Conservation (phyloP, 1,139 yeast species). For the Candida smagusa region DNA sequence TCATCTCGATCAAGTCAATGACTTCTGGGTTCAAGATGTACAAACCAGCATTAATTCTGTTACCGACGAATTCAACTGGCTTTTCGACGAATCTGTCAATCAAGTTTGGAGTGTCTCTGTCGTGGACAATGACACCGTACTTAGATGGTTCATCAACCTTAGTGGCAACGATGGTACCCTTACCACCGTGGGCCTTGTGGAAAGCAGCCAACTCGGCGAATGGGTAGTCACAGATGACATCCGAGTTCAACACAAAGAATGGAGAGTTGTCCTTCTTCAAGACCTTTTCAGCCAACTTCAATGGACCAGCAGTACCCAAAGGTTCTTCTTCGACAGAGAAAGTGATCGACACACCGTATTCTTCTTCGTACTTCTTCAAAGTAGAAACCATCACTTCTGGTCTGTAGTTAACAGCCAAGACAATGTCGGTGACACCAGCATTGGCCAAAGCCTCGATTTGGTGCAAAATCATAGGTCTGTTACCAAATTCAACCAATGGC, state of each 20-base stretch:
- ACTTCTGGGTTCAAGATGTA: conserved; percentile 96
- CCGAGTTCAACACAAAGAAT: conserved; percentile 96
- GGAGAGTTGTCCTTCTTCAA: conserved; percentile 94
- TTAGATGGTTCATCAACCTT: conserved; percentile 99
- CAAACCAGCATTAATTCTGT: conserved; percentile 96
- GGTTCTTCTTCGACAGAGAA: conserved; percentile 99
- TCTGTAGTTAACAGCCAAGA: conserved; percentile 97
- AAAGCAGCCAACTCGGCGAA: conserved; percentile 86
- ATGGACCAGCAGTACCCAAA: conserved; percentile 98
- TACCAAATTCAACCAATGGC: conserved; percentile 97
- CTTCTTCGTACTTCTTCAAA: conserved; percentile 88
- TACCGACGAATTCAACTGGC: conserved; percentile 98
- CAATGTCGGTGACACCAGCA: conserved; percentile 99
- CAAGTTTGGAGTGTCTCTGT: conserved; percentile 85
- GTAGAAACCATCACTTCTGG: conserved; percentile 99
- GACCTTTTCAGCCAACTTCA: conserved; percentile 92
- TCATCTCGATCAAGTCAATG: conserved; percentile 92
- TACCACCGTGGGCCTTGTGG: conserved; percentile 96
- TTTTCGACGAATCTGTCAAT: conserved; percentile 98
- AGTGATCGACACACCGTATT: conserved; percentile 91
- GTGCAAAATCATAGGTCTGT: conserved; percentile 96
- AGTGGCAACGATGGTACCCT: conserved; percentile 98
- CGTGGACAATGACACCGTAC: conserved; percentile 99
- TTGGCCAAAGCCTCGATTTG: conserved; percentile 97
- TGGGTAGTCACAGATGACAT: conserved; percentile 98